A percentile compares a stretch with the other conserved stretches of the same genome.
phyloP scores from a whole-genome alignment of 2,329 filamentous ascomycete genomes.

The Grosmannia clavigera region DNA sequence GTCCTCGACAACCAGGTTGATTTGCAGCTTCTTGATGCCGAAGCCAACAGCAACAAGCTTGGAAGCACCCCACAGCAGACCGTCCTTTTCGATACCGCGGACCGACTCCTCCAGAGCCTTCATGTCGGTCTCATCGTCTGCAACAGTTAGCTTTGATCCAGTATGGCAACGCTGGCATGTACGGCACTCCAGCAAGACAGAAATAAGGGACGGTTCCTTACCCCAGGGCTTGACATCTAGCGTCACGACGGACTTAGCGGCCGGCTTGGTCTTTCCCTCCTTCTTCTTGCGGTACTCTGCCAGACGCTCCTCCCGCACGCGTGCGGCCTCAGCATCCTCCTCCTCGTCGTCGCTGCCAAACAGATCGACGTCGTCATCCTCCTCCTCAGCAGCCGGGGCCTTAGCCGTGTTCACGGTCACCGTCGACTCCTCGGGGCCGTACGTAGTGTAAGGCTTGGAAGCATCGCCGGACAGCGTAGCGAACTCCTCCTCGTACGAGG shows the following conservation, averaged over 20 bases:
- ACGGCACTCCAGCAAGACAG: neutral
- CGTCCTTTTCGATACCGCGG: slow-evolving; percentile 76
- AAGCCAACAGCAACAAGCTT: slow-evolving; percentile 85
- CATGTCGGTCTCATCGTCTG: slow-evolving; percentile 92
- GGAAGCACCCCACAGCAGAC: slow-evolving; percentile 90
- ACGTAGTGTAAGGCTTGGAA: slow-evolving; percentile 75
- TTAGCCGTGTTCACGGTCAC: slow-evolving; percentile 79
- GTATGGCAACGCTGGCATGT: neutral
- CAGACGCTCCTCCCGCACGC: slow-evolving; percentile 76
- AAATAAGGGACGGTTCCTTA: slow-evolving; percentile 35
- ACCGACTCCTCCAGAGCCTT: slow-evolving; percentile 67
- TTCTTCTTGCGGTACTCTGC: slow-evolving; percentile 96
- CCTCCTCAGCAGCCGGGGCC: slow-evolving; percentile 57
- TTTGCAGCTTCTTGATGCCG: slow-evolving; percentile 99
- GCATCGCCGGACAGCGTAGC: slow-evolving; percentile 80
- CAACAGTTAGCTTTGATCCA: neutral
- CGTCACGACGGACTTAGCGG: slow-evolving; percentile 92
- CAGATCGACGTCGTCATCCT: slow-evolving; percentile 82
- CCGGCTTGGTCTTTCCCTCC: slow-evolving; percentile 79
- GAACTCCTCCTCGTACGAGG: slow-evolving; percentile 88
- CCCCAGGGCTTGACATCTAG: slow-evolving; percentile 98
- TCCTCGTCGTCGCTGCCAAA: slow-evolving; percentile 92
- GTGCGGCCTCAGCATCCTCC: slow-evolving; percentile 78
- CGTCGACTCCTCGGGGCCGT: slow-evolving; percentile 73
- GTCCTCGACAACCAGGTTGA: slow-evolving; percentile 95